These are phyloP conservation scores for Pichia cephalocereana DNA, from an alignment of 805 yeast genomes.

Conservation along the genomic window DNA sequence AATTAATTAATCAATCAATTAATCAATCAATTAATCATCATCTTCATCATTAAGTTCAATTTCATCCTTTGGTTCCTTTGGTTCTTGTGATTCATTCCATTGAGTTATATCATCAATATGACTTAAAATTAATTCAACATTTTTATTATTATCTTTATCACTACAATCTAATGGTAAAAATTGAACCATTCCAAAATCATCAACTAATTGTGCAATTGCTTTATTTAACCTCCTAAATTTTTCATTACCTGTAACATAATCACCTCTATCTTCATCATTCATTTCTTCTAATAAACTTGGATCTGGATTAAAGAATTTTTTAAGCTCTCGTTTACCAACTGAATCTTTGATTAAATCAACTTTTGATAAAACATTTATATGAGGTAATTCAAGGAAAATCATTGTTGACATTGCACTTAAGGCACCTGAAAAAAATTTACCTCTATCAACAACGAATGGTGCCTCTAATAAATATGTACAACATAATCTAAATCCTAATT, in stretches of 20 bases:
- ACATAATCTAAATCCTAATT: constrained; percentile 78
- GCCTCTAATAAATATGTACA: constrained; percentile 91
- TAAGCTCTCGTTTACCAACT: constrained; percentile 64
- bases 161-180: constrained; percentile 77
- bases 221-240: constrained; percentile 64
- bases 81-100: constrained; percentile 95
- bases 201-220: constrained; percentile 82
- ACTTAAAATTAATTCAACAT: constrained; percentile 74
- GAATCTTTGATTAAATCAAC: constrained; percentile 79
- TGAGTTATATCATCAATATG: constrained; percentile 96
- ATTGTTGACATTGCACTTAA: constrained; percentile 97
- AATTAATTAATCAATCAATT: not conserved
- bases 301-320: constrained; percentile 85
- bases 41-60: constrained; percentile 48
- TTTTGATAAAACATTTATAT: constrained; percentile 81
- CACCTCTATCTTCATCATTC: constrained; percentile 18
- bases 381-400: constrained; percentile 93
- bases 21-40: not conserved
- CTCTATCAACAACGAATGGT: constrained; percentile 81
- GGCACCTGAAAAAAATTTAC: constrained; percentile 93
- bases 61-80: constrained; percentile 87
- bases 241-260: constrained; percentile 32
- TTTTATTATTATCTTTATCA: constrained; percentile 51
- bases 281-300: constrained; percentile 59
- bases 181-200: constrained; percentile 98